Evolutionary conservation across 2,329 filamentous ascomycete genomes (phyloP), one percentile per base, ranked within the genome.

Genomic region (Fusarium sp.): DNA sequence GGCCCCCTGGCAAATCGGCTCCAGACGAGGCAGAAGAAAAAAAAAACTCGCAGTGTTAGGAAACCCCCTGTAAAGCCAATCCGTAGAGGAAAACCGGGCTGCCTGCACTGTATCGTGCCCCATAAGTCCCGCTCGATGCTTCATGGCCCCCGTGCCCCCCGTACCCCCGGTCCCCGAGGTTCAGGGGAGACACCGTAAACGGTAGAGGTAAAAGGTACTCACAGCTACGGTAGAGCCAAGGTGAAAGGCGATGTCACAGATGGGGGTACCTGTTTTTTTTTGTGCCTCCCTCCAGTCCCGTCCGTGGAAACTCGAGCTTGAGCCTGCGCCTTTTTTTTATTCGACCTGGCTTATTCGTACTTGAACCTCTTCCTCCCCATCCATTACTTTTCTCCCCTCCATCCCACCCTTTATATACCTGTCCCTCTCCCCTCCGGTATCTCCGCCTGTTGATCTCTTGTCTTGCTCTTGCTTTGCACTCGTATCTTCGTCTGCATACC

Each of bases 351-450:
- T 62, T 62, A 65, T 36, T 28, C 26, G 26, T 28, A 28, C 64
- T 68, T 79, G 74, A 76, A 76, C 70, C 73, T 77, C 78, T 77
- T 78, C 52, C 65, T 69, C 59, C 70, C 69, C 59, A 20, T 70
- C 69, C 57, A 20, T 70, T 65, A 68, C 56, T 70, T 73, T 72
- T 68, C 72, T 69, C 60, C 58, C 73, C 74, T 61, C 57, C 73
- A 75, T 74, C 74, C 65, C 40, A 74, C 75, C 74, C 47, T 67
- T 78, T 75, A 51, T 65, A 68, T 65, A 65, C 54, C 24, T 74
- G 75, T 74, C 71, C 76, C 65, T 77, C 74, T 71, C 77, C 73
- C 77, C 75, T 76, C 67, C 71, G 66, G 74, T 75, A 75, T 71
- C 75, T 73, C 66, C 64, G 68, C 72, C 67, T 63, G 47, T 67